A percentile compares a stretch with the other conserved stretches of the same genome.
These are phyloP conservation scores for Epichloe uncinata DNA, from an alignment of 2,329 filamentous ascomycete genomes.

Conservation along the genomic window DNA sequence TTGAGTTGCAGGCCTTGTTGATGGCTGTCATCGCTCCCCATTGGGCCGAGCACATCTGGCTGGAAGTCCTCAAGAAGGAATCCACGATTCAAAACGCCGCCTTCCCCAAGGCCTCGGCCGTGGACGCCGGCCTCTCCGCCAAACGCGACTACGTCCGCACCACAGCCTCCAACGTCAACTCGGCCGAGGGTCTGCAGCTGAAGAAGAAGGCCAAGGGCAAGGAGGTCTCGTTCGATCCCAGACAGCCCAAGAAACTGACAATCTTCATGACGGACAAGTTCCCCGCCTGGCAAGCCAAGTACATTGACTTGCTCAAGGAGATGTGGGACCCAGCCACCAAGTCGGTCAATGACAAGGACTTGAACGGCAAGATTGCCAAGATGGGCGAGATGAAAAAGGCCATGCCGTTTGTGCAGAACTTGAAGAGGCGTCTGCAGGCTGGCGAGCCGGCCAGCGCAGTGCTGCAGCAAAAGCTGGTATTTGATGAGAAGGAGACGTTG, in stretches of 20 bases:
- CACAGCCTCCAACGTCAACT: slow-evolving; percentile 63
- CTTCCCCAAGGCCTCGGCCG: slow-evolving; percentile 42
- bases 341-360: slow-evolving; percentile 62
- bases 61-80: slow-evolving; percentile 70
- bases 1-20: slow-evolving; percentile 75
- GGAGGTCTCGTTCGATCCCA: slow-evolving; percentile 70
- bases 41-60: slow-evolving; percentile 90
- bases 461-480: slow-evolving; percentile 71
- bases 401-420: slow-evolving; percentile 84
- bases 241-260: slow-evolving; percentile 81
- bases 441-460: slow-evolving; percentile 56
- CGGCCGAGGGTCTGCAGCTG: slow-evolving; percentile 66
- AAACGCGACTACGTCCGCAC: slow-evolving; percentile 69
- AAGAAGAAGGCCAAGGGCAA: slow-evolving; percentile 95
- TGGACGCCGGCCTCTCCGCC: slow-evolving; percentile 56
- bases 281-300: slow-evolving; percentile 85
- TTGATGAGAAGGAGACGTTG: slow-evolving; percentile 70
- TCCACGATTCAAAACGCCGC: slow-evolving; percentile 64
- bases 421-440: slow-evolving; percentile 71
- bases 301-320: slow-evolving; percentile 65
- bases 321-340: slow-evolving; percentile 50
- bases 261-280: slow-evolving; percentile 71
- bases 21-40: slow-evolving; percentile 79
- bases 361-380: slow-evolving; percentile 69
- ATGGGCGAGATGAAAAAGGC: slow-evolving; percentile 89